A percentile compares a stretch with the other conserved stretches of the same genome.
These are phyloP conservation scores for Rhododendron simsii DNA, from an alignment of 148 eudicot genomes.

Conservation along the genomic window DNA sequence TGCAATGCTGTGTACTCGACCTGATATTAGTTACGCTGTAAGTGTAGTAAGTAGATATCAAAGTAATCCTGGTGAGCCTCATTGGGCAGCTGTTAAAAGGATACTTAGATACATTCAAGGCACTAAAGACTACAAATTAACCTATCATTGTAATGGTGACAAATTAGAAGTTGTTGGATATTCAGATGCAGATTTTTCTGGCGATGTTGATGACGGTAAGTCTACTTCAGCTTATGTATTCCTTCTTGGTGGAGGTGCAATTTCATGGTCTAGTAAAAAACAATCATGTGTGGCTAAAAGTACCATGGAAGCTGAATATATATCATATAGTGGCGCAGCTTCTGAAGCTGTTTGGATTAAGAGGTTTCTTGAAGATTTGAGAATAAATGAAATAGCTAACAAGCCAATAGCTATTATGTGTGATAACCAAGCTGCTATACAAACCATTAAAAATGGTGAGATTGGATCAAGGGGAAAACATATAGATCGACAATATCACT, in stretches of 20 bases:
- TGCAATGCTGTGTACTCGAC: too few relatives aligned
- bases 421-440: neutral
- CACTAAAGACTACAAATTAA: neutral
- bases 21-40: too few relatives aligned
- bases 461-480: neutral
- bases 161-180: neutral
- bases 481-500: neutral
- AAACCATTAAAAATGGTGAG: neutral
- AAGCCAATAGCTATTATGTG: neutral
- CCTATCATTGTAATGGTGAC: neutral
- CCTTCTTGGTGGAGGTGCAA: neutral
- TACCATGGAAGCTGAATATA: conserved; percentile 1
- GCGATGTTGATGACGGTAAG: neutral
- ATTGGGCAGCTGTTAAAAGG: neutral
- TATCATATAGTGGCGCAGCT: neutral
- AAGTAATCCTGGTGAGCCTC: neutral
- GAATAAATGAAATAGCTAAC: neutral
- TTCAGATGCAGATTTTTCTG: neutral
- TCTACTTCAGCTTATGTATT: neutral
- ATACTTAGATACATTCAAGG: neutral
- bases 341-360: neutral
- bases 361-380: neutral
- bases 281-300: neutral
- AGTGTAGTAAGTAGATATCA: neutral
- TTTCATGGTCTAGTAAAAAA: neutral